Conservation (phyloP, 179 eudicot species). For the Beta macrorhiza region DNA sequence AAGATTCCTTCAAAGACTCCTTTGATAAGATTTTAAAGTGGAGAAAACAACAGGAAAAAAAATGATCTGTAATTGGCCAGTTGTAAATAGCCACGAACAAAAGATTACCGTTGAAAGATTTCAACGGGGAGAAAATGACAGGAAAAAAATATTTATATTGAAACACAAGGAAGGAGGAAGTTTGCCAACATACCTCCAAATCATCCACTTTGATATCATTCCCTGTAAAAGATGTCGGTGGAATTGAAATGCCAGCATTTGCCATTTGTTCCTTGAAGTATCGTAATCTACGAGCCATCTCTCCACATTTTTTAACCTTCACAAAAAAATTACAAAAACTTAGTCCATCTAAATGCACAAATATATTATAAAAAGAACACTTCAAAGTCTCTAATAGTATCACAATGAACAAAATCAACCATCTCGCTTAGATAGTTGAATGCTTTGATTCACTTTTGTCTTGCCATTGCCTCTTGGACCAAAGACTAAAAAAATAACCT, state of each 20-base stretch:
- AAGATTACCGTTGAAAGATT: too few relatives aligned
- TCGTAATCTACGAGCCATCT: constrained; percentile 77
- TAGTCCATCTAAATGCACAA: not conserved
- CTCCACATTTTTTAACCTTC: constrained; percentile 81
- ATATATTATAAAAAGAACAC: not conserved
- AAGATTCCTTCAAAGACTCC: not conserved
- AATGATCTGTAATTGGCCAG: too few relatives aligned
- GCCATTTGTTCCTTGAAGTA: constrained; percentile 73
- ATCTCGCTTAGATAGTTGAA: not conserved
- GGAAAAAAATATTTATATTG: not conserved
- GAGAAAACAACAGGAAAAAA: not conserved
- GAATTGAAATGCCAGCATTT: constrained; percentile 56
- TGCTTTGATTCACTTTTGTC: not conserved
- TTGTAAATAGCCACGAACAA: too few relatives aligned
- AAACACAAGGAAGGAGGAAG: not conserved
- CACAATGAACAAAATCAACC: not conserved
- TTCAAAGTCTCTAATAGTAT: not conserved
- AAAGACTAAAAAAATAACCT: not conserved
- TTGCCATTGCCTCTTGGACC: not conserved
- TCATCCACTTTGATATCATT: constrained; percentile 58
- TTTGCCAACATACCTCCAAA: constrained; percentile 56
- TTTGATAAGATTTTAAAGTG: too few relatives aligned
- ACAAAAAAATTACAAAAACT: constrained; percentile 3
- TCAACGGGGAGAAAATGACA: not conserved
- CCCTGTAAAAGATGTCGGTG: constrained; percentile 40